Evolutionary conservation across 2,329 filamentous ascomycete genomes (phyloP).

Genomic region (Claviceps purpurea): DNA sequence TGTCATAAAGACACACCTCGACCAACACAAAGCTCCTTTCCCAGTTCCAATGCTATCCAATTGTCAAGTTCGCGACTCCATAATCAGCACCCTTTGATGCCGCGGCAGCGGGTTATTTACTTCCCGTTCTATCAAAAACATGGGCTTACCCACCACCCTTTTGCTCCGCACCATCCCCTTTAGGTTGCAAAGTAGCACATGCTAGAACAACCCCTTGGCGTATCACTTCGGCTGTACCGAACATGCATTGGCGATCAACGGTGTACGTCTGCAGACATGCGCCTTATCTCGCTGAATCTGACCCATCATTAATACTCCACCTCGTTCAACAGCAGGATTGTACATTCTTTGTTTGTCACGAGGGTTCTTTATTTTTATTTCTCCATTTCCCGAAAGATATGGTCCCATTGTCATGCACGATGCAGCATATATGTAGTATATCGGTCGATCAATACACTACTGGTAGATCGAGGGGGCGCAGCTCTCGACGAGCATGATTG

Average conservation of each 20-base stretch:
- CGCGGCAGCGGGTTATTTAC: background rate
- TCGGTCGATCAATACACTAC: background rate
- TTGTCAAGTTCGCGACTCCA: background rate
- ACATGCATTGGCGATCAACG: constrained; percentile 13
- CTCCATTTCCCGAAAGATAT: background rate
- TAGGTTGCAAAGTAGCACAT: constrained; percentile 4
- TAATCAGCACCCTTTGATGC: background rate
- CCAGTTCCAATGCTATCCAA: background rate
- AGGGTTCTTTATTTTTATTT: background rate
- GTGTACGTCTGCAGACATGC: constrained; percentile 11
- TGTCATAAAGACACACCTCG: background rate
- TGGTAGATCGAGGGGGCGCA: background rate
- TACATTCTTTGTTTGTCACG: background rate
- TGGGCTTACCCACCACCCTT: background rate
- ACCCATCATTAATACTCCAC: constrained; percentile 2
- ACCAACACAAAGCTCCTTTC: background rate
- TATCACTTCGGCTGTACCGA: constrained; percentile 4
- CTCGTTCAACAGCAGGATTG: background rate
- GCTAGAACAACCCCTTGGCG: background rate
- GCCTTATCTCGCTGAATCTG: constrained; percentile 4
- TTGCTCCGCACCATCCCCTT: constrained; percentile 3
- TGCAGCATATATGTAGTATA: background rate
- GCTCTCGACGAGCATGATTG: background rate
- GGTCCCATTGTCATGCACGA: background rate
- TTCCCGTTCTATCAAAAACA: background rate